phyloP scores from a whole-genome alignment of 805 yeast genomes.

The Yarrowia sp. region DNA sequence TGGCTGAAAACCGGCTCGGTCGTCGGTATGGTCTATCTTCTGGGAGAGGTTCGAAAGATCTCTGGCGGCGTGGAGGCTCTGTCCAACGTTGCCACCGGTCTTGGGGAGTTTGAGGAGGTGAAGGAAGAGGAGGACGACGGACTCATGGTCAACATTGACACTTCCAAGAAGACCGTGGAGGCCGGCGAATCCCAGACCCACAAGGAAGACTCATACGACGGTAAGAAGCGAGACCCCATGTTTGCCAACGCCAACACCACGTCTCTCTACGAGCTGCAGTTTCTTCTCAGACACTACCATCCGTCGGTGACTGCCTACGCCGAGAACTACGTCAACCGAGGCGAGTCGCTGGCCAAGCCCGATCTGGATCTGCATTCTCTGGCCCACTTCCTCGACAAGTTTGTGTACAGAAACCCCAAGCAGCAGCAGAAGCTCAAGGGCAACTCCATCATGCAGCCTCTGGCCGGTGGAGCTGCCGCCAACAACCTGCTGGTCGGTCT shows the following conservation, averaged over 20 bases:
- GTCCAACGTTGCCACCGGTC: conserved; percentile 67
- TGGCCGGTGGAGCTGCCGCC: conserved; percentile 71
- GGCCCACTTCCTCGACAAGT: conserved; percentile 90
- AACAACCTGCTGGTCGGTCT: conserved; percentile 49
- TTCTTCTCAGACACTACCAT: conserved; percentile 82
- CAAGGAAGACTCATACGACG: conserved; percentile 62
- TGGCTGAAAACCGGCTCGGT: conserved; percentile 91
- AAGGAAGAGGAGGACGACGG: conserved; percentile 45
- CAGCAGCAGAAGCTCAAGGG: conserved; percentile 78
- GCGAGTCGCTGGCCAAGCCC: conserved; percentile 64
- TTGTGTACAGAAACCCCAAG: conserved; percentile 92
- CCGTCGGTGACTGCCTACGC: conserved; percentile 91
- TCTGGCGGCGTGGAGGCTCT: conserved; percentile 46
- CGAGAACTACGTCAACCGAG: conserved; percentile 51
- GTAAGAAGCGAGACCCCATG: conserved; percentile 90
- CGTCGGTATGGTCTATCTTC: conserved; percentile 78
- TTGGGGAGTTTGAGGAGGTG: conserved; percentile 50
- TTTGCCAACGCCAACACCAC: conserved; percentile 84
- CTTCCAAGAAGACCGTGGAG: conserved; percentile 1
- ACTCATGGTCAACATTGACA: conserved; percentile 29
- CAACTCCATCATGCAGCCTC: conserved; percentile 95
- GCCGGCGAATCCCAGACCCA: conserved; percentile 38
- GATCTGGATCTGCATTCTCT: conserved; percentile 88
- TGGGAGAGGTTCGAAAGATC: conserved; percentile 68
- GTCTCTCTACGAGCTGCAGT: conserved; percentile 84